Percentiles rank a stretch among this genome's conserved stretches.
Evolutionary conservation across 352 stramenopile genomes (phyloP).

Genomic region (Lagenidium giganteum): DNA sequence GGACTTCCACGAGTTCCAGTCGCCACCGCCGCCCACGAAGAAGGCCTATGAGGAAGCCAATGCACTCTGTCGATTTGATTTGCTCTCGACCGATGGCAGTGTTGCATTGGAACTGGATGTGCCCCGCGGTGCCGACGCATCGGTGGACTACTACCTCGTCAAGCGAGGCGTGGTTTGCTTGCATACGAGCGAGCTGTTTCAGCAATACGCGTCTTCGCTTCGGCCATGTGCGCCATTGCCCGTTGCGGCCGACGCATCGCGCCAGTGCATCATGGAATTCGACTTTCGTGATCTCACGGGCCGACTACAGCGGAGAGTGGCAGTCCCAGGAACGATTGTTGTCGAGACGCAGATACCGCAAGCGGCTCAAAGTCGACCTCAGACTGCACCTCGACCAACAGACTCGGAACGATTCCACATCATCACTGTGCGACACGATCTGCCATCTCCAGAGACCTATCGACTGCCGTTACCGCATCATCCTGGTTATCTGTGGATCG

Average conservation of each 20-base stretch:
- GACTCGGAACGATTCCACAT: conserved; percentile 20
- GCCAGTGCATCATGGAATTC: conserved; percentile 6
- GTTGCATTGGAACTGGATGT: conserved; percentile 47
- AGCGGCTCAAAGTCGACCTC: neutral
- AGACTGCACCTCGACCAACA: neutral
- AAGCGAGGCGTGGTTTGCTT: conserved; percentile 35
- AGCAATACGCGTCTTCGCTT: conserved; percentile 14
- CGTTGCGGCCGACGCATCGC: conserved; percentile 14
- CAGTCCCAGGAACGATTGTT: neutral
- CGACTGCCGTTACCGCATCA: conserved; percentile 19
- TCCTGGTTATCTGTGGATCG: conserved; percentile 39
- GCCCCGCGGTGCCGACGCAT: conserved; percentile 33
- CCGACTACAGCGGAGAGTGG: neutral
- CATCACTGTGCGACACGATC: conserved; percentile 12
- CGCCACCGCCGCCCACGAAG: conserved; percentile 17
- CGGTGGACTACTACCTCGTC: conserved; percentile 59
- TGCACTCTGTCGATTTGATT: conserved; percentile 35
- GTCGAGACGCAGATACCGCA: neutral
- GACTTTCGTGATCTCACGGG: conserved; percentile 5
- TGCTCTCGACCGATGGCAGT: conserved; percentile 45
- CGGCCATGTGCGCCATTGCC: conserved; percentile 25
- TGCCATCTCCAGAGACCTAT: conserved; percentile 9
- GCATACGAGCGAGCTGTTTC: conserved; percentile 42
- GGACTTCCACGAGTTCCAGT: conserved; percentile 52
- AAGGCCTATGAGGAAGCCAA: conserved; percentile 30